These are phyloP conservation scores for Colletotrichum noveboracense DNA, from an alignment of 2,329 filamentous ascomycete genomes.

Conservation along the genomic window DNA sequence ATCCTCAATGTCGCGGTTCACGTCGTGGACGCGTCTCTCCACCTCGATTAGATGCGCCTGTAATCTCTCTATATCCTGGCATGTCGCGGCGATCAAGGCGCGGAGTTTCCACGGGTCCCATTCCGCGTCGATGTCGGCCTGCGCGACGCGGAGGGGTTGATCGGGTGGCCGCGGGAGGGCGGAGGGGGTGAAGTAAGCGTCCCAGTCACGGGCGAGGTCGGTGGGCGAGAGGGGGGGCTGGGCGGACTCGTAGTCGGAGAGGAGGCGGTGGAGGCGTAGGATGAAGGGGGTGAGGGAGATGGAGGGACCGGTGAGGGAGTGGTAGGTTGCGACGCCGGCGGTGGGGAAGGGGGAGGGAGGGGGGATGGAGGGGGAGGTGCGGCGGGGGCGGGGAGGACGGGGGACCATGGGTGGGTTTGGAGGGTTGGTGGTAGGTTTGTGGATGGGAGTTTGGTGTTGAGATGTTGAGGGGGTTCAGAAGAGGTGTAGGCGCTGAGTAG, in stretches of 20 bases:
- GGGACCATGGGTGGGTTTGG: neutral
- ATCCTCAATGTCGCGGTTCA: conserved; percentile 58
- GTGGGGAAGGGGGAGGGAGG: neutral
- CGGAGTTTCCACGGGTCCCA: conserved; percentile 31
- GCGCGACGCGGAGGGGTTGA: conserved; percentile 42
- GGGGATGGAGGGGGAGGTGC: too few relatives aligned
- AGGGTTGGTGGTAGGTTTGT: neutral
- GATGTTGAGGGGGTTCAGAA: neutral
- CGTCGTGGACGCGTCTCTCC: conserved; percentile 38
- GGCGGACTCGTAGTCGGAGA: neutral
- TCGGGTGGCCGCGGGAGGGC: neutral
- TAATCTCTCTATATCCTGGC: conserved; percentile 74
- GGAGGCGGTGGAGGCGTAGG: neutral
- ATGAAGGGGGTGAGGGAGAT: neutral
- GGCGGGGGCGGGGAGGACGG: too few relatives aligned
- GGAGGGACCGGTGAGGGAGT: neutral
- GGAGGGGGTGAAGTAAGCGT: neutral
- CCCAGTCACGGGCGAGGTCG: neutral
- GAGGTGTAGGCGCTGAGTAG: neutral
- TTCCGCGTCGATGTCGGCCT: conserved; percentile 49
- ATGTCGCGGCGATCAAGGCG: conserved; percentile 37
- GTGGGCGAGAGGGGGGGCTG: neutral
- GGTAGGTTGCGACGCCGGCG: neutral
- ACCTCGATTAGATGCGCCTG: conserved; percentile 75
- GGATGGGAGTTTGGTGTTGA: neutral